phyloP scores from a whole-genome alignment of 805 yeast genomes.

The Kazachstania viticola region DNA sequence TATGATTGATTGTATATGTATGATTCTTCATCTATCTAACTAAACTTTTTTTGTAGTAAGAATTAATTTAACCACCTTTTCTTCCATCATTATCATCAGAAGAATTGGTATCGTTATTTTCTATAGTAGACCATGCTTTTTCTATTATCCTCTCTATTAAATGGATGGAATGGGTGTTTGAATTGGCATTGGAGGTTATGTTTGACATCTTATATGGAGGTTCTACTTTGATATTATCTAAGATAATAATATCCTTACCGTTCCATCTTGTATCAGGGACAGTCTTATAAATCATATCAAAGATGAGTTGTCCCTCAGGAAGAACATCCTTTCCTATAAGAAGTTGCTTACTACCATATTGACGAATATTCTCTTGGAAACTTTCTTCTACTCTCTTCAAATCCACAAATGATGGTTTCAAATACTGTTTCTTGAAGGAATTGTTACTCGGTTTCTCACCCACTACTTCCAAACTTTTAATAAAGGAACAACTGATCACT shows the following conservation, averaged over 20 bases:
- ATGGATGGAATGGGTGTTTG: conserved; percentile 25
- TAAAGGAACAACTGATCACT: conserved; percentile 45
- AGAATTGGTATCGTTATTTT: conserved; percentile 23
- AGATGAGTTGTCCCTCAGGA: conserved; percentile 34
- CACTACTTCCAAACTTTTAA: conserved; percentile 39
- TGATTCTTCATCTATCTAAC: neutral
- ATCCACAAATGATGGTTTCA: conserved; percentile 27
- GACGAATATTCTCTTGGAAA: conserved; percentile 17
- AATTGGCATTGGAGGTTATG: conserved; percentile 8
- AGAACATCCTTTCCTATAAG: conserved; percentile 29
- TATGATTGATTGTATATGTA: neutral
- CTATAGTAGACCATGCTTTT: conserved; percentile 37
- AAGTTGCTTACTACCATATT: too few species aligned
- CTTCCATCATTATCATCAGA: conserved; percentile 21
- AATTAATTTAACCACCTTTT: conserved; percentile 39
- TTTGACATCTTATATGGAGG: conserved; percentile 33
- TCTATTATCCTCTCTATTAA: conserved; percentile 39
- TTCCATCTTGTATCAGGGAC: conserved; percentile 35
- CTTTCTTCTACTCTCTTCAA: conserved; percentile 18
- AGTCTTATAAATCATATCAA: conserved; percentile 34
- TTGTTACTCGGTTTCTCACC: conserved; percentile 28
- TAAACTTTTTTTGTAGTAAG: neutral
- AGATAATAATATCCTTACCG: conserved; percentile 32
- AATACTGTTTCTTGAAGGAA: conserved; percentile 23
- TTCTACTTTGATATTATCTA: conserved; percentile 35